A percentile compares a stretch with the other conserved stretches of the same genome.
phyloP scores from a whole-genome alignment of 176 grass and related monocot species.

The Pontederia paniculata region DNA sequence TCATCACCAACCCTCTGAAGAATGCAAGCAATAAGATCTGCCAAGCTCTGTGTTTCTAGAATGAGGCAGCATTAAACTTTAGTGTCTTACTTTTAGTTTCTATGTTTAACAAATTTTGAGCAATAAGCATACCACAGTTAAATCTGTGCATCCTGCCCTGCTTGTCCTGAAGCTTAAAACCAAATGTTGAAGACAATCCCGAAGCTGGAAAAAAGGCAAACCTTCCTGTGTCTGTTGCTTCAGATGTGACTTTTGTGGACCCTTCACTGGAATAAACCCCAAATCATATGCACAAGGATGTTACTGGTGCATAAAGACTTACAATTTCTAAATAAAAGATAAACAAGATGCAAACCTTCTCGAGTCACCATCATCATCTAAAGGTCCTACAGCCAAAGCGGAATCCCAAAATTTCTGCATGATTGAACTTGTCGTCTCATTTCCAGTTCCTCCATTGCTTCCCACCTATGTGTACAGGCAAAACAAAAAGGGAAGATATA shows the following conservation, averaged over 20 bases:
- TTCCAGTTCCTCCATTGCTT: constrained; percentile 35
- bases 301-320: not conserved
- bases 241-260: constrained; percentile 70
- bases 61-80: not conserved
- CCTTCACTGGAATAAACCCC: constrained; percentile 55
- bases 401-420: constrained; percentile 99
- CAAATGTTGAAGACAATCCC: constrained; percentile 63
- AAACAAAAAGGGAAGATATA: constrained; percentile 3
- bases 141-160: constrained; percentile 93
- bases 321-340: not conserved
- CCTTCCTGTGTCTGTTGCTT: constrained; percentile 49
- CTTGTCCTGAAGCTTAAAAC: constrained; percentile 96
- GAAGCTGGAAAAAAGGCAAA: constrained; percentile 56
- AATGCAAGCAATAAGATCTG: constrained; percentile 79
- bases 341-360: constrained; percentile 46
- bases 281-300: constrained; percentile 17
- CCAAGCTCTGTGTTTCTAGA: constrained; percentile 64
- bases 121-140: constrained; percentile 64
- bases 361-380: constrained; percentile 77
- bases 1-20: constrained; percentile 69
- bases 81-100: not conserved
- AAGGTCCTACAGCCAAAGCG: constrained; percentile 73
- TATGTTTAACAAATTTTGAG: not conserved
- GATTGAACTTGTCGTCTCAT: constrained; percentile 53
- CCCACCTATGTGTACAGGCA: constrained; percentile 43